These are phyloP conservation scores for Haematococcus sp. DNA, from an alignment of 139 green algal species.

Conservation along the genomic window DNA sequence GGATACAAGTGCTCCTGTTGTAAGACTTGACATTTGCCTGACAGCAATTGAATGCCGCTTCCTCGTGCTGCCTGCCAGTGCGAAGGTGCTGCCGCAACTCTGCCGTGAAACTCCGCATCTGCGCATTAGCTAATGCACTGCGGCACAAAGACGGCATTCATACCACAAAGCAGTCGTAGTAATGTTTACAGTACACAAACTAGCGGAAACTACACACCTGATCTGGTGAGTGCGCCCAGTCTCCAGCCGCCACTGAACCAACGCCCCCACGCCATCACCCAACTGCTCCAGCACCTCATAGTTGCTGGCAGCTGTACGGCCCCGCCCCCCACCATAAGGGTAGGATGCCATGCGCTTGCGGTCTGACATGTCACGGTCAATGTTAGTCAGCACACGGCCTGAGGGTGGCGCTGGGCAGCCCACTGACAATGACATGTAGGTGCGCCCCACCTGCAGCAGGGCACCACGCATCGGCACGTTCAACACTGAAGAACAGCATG, in stretches of 20 bases:
- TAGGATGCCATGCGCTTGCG: slow-evolving; percentile 74
- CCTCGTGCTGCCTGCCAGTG: neutral
- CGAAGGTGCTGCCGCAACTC: no score
- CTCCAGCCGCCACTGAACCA: slow-evolving; percentile 91
- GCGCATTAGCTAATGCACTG: no score
- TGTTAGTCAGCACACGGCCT: slow-evolving; percentile 68
- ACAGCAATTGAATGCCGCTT: no score
- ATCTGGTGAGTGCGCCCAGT: slow-evolving; percentile 98
- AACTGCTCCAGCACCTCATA: slow-evolving; percentile 72
- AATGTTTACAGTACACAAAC: no score
- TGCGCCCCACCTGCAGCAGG: slow-evolving; percentile 47
- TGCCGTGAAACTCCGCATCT: no score
- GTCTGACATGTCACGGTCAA: slow-evolving; percentile 51
- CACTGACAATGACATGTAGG: slow-evolving; percentile 67
- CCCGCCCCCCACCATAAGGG: slow-evolving; percentile 47
- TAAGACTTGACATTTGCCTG: no score
- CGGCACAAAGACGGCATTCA: no score
- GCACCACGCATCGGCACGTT: neutral
- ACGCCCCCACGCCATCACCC: slow-evolving; percentile 62
- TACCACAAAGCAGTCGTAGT: no score
- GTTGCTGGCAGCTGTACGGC: slow-evolving; percentile 66
- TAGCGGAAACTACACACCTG: slow-evolving; percentile 46
- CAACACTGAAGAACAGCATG: neutral
- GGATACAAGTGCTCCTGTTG: no score
- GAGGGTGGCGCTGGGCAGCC: slow-evolving; percentile 24